Base-by-base conservation (phyloP, 805 yeast species). In the Hemisphaericaspora nanyangensis region DNA sequence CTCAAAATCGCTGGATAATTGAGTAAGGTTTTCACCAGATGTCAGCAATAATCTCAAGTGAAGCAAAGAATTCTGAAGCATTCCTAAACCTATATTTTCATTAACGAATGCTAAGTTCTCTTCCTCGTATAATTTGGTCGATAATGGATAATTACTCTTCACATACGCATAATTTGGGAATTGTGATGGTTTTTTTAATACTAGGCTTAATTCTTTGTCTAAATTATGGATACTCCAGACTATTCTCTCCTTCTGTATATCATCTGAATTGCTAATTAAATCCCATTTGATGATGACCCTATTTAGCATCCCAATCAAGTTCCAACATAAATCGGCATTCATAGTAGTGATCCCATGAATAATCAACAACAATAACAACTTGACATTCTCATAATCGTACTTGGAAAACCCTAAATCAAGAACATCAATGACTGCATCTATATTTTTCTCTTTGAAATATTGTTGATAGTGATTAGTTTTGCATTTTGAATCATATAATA, bases 171-270 rank as follows among this genome's bases (percentile, higher is more conserved):
- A 43, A 2, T 46, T 49, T 3, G 70, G 64, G 19, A 63, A 50
- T 45, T 61, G 69, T 36, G 65, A 58, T 11, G 72, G 72, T 35
- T 51, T 57, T 19, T 56, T 50, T 25, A 57, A 46, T 35, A 65
- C 34, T n/a, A 69, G 47, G 40, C 63, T 58, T 26, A 65, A 47
- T 37, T 64, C 70, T 33, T 64, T 62, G 40, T 69, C 74, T 29
- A 68, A 44, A 34, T 62, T 65, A 47, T 56, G 57, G 11, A 65
- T 46, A 3, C 70, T 49, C 72, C 71, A 66, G 39, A 66, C 61
- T 10, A 64, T 39, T 16, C 60, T 37, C 12, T 49, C 40, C 11
- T 49, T 39, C 8, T 26, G 17, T 18, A 27, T 6, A 26, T 37
- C 28, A 26, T 36, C 29, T 25, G 40, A 34, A 24, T 41, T 20